Conservation (phyloP, 345 rosid genomes). For the Viola odorata region DNA sequence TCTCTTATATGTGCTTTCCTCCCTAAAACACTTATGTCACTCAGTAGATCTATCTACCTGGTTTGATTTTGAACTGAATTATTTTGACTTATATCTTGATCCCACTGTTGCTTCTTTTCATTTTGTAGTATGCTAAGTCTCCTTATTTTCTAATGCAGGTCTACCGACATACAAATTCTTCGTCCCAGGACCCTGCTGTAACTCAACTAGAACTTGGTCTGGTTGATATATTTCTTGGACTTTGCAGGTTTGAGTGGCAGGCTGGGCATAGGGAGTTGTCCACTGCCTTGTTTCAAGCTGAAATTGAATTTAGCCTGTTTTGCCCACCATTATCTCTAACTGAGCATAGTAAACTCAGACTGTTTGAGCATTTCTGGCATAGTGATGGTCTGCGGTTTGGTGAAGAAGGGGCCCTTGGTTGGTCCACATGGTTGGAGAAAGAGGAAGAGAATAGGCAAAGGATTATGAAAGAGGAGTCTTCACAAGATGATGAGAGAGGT, state of each 20-base stretch:
- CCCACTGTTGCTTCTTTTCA: not conserved
- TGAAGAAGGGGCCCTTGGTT: constrained; percentile 90
- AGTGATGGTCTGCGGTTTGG: constrained; percentile 83
- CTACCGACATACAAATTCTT: constrained; percentile 35
- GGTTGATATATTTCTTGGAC: constrained; percentile 80
- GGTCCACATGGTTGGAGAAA: constrained; percentile 88
- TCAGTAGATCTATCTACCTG: not conserved
- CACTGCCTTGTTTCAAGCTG: constrained; percentile 87
- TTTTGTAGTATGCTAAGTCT: not conserved
- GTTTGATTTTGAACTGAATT: not conserved
- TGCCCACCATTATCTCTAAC: constrained; percentile 66
- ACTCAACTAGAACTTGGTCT: constrained; percentile 70
- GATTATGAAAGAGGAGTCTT: constrained; percentile 51
- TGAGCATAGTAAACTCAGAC: constrained; percentile 72
- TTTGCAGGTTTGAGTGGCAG: constrained; percentile 96
- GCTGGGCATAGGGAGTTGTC: constrained; percentile 86
- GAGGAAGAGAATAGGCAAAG: constrained; percentile 89
- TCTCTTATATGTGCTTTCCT: not conserved
- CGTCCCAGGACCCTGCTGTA: constrained; percentile 34
- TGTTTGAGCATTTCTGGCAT: constrained; percentile 95
- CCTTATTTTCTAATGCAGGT: constrained; percentile 43
- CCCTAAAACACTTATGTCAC: not conserved
- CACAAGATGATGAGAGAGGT: constrained; percentile 55
- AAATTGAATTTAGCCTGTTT: constrained; percentile 82
- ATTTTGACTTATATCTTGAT: not conserved